Conservation (phyloP, 2,329 filamentous ascomycete genomes). For the Exophiala calicioides region DNA sequence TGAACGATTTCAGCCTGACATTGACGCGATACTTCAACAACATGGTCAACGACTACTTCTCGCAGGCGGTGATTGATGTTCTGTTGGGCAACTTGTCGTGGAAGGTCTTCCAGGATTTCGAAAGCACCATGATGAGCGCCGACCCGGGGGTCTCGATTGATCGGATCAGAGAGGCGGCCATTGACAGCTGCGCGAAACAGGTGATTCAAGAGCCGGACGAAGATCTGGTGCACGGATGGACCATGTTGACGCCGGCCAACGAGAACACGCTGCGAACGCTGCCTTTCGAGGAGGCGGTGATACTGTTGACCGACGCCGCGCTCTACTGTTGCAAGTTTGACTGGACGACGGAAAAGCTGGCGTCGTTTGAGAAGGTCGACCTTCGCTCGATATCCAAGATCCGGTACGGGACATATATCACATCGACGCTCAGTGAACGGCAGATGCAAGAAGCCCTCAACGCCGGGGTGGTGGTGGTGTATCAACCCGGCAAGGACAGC, state of each 20-base stretch:
- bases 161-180: slow-evolving; percentile 82
- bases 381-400: slow-evolving; percentile 72
- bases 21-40: slow-evolving; percentile 75
- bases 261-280: slow-evolving; percentile 68
- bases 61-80: slow-evolving; percentile 92
- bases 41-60: slow-evolving; percentile 97
- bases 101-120: slow-evolving; percentile 89
- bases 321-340: slow-evolving; percentile 90
- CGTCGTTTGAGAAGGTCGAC: slow-evolving; percentile 83
- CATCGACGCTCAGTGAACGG: slow-evolving; percentile 74
- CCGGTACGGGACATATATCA: slow-evolving; percentile 84
- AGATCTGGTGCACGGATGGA: slow-evolving; percentile 87
- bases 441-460: slow-evolving; percentile 79
- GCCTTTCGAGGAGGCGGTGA: slow-evolving; percentile 83
- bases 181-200: slow-evolving; percentile 83
- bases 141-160: slow-evolving; percentile 87
- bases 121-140: slow-evolving; percentile 86
- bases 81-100: slow-evolving; percentile 84
- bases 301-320: slow-evolving; percentile 81
- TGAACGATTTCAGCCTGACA: slow-evolving; percentile 88
- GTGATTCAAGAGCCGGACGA: slow-evolving; percentile 82
- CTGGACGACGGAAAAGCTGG: slow-evolving; percentile 93
- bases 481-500: slow-evolving; percentile 70
- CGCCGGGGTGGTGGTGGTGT: slow-evolving; percentile 78
- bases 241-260: slow-evolving; percentile 72